Evolutionary conservation across 345 rosid species (phyloP).

Genomic region (Eutrema japonicum): DNA sequence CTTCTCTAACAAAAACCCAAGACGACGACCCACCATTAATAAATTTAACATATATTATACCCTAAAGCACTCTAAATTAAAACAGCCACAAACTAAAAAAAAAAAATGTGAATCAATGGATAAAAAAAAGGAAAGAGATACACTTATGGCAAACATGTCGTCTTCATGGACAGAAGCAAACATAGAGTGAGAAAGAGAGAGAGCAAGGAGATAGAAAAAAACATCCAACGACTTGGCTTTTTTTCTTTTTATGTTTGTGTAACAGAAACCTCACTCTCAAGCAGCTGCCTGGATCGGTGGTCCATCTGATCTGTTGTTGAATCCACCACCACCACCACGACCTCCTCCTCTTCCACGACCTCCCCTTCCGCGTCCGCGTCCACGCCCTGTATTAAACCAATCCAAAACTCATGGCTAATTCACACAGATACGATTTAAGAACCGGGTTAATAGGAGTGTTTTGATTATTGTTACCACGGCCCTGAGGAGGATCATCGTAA

Average conservation of each 20-base stretch:
- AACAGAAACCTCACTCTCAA: conserved; percentile 43
- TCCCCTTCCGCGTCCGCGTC: conserved; percentile 73
- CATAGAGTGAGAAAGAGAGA: conserved; percentile 23
- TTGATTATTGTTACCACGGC: conserved; percentile 40
- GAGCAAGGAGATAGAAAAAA: conserved; percentile 27
- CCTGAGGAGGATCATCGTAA: conserved; percentile 42
- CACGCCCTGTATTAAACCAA: conserved; percentile 57
- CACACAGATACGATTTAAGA: neutral
- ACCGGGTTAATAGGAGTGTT: neutral
- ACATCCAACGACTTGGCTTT: conserved; percentile 43
- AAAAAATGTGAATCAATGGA: conserved; percentile 30
- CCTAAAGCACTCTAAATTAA: conserved; percentile 29
- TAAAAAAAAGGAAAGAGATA: conserved; percentile 14
- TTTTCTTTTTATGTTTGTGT: conserved; percentile 46
- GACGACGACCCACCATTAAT: conserved; percentile 30
- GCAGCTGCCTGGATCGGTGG: conserved; percentile 61
- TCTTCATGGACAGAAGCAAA: conserved; percentile 43
- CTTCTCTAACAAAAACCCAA: conserved; percentile 39
- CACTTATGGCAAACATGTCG: conserved; percentile 41
- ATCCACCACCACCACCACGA: conserved; percentile 51
- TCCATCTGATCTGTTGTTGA: conserved; percentile 44
- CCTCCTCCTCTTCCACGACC: conserved; percentile 47
- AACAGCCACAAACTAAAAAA: conserved; percentile 23
- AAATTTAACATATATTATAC: conserved; percentile 30
- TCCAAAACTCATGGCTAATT: conserved; percentile 18